Evolutionary conservation across 768 basidiomycete species (phyloP).

Genomic region (Kwoniella shandongensis): DNA sequence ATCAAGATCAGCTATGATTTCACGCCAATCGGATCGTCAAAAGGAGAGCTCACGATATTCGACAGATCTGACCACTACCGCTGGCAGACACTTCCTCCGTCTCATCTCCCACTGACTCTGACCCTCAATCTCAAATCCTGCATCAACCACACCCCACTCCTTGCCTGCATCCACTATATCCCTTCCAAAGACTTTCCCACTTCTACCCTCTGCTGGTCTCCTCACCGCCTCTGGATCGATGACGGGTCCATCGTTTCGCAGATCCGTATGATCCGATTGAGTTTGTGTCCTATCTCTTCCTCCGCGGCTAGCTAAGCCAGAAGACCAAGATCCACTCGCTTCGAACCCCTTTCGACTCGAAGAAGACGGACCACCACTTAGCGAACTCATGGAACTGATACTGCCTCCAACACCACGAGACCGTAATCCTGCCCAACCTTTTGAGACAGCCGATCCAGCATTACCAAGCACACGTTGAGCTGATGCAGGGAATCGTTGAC

Average conservation of each 20-base stretch:
- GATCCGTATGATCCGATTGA: constrained; percentile 24
- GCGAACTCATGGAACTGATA: constrained; percentile 29
- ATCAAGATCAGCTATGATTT: neutral
- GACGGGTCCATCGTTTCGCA: constrained; percentile 31
- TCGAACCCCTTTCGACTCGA: constrained; percentile 3
- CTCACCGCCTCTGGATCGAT: constrained; percentile 26
- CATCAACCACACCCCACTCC: constrained; percentile 34
- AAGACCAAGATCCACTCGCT: constrained; percentile 19
- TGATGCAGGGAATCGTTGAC: constrained; percentile 32
- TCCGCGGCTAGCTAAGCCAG: constrained; percentile 15
- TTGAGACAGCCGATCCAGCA: constrained; percentile 46
- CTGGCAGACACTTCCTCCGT: constrained; percentile 39
- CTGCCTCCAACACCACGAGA: constrained; percentile 40
- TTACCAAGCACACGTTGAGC: constrained; percentile 39
- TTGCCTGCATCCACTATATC: constrained; percentile 38
- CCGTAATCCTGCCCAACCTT: constrained; percentile 45
- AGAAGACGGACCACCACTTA: constrained; percentile 20
- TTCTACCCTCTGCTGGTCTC: constrained; percentile 17
- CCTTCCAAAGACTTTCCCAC: constrained; percentile 44
- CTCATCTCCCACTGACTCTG: constrained; percentile 25
- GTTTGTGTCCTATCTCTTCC: constrained; percentile 26
- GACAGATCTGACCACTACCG: constrained; percentile 44
- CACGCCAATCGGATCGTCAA: neutral
- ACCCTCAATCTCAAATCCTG: constrained; percentile 11
- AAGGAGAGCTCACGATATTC: constrained; percentile 44